These are phyloP conservation scores for Venturia asperata DNA, from an alignment of 2,329 filamentous ascomycete species.

Conservation along the genomic window DNA sequence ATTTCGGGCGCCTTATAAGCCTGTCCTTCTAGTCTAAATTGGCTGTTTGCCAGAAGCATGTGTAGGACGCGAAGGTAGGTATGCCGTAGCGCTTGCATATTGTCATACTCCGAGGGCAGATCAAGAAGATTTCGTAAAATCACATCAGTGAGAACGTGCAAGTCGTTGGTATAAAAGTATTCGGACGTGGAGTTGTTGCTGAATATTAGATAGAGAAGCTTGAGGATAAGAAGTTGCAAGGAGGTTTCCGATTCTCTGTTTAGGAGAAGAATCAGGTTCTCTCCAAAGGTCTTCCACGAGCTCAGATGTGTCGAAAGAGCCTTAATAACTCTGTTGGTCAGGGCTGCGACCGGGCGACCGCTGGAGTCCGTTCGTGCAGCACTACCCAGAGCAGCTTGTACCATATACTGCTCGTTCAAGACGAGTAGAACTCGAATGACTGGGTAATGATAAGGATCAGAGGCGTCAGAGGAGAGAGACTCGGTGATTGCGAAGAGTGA, in stretches of 20 bases:
- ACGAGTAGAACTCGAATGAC: conserved; percentile 93
- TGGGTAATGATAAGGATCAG: conserved; percentile 93
- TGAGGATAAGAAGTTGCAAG: conserved; percentile 90
- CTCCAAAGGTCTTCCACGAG: conserved; percentile 86
- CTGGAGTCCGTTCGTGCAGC: conserved; percentile 30
- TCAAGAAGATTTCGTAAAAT: conserved; percentile 96
- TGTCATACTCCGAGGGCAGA: conserved; percentile 67
- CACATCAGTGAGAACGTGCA: conserved; percentile 89
- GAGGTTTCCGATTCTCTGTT: conserved; percentile 93
- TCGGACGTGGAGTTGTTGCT: conserved; percentile 87
- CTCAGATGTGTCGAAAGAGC: conserved; percentile 73
- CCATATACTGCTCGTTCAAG: conserved; percentile 97
- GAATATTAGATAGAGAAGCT: conserved; percentile 90
- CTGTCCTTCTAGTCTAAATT: conserved; percentile 68
- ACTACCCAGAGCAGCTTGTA: conserved; percentile 44
- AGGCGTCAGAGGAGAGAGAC: conserved; percentile 73
- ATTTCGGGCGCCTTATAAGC: conserved; percentile 91
- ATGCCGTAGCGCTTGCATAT: conserved; percentile 59
- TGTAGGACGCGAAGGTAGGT: conserved; percentile 92
- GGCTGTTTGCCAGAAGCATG: conserved; percentile 83
- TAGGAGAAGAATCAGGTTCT: conserved; percentile 90
- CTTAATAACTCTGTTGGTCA: conserved; percentile 94
- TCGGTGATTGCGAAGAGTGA: conserved; percentile 86
- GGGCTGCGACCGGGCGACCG: conserved; percentile 38
- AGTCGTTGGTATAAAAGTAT: conserved; percentile 97